Percentiles rank a stretch among this genome's conserved stretches.
Conservation (phyloP, 139 green algal genomes). For the Limnomonas spitsbergensis region DNA sequence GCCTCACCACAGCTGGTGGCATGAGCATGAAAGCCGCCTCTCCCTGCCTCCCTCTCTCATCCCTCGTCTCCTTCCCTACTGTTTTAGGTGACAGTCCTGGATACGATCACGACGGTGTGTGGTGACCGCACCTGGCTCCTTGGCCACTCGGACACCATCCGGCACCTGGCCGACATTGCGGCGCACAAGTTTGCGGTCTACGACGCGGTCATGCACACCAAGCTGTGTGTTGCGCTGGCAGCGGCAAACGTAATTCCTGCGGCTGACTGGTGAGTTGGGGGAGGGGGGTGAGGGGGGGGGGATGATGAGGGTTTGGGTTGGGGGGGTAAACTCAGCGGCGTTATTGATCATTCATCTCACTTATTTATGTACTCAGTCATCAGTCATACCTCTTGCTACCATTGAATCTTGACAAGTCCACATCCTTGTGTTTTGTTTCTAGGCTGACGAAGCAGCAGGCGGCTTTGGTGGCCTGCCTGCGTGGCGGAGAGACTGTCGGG, state of each 20-base stretch:
- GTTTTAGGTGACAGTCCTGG: conserved; percentile 6
- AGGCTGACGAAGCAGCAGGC: conserved; percentile 5
- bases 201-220: conserved; percentile 25
- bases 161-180: conserved; percentile 25
- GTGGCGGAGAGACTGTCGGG: background rate
- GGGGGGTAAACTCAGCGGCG: no score
- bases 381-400: no score
- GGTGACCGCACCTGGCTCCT: background rate
- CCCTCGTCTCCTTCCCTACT: no score
- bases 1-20: no score
- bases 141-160: conserved; percentile 1
- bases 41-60: background rate
- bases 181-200: conserved; percentile 24
- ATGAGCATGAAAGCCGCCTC: background rate
- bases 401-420: conserved; percentile 2
- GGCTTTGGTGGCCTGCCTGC: background rate
- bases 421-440: background rate
- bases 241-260: conserved; percentile 24
- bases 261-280: conserved; percentile 1
- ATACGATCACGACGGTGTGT: conserved; percentile 13
- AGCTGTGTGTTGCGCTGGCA: conserved; percentile 33
- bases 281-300: background rate
- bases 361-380: no score
- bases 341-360: no score
- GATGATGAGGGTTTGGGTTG: no score